phyloP scores from a whole-genome alignment of 768 basidiomycete genomes.

The Panaeolus cyanescens region DNA sequence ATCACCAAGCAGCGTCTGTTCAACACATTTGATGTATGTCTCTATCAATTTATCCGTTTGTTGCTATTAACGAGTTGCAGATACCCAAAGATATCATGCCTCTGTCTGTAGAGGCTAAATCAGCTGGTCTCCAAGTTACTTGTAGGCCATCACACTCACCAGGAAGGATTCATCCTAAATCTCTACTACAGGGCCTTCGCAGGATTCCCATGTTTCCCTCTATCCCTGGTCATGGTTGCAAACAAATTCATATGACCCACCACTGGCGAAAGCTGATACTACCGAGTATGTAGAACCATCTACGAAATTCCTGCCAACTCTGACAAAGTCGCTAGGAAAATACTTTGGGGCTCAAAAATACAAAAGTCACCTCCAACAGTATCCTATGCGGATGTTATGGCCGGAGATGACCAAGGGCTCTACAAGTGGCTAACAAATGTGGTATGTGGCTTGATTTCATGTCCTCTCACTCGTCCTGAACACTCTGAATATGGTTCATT shows the following conservation, averaged over 20 bases:
- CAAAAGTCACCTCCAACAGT: conserved; percentile 73
- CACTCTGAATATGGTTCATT: neutral
- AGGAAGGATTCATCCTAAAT: neutral
- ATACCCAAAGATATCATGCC: conserved; percentile 78
- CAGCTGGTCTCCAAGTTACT: conserved; percentile 68
- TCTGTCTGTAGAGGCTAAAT: conserved; percentile 50
- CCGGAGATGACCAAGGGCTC: conserved; percentile 60
- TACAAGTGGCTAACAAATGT: conserved; percentile 82
- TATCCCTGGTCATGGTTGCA: conserved; percentile 90
- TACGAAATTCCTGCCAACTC: neutral
- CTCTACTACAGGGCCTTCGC: conserved; percentile 49
- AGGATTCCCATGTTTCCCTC: conserved; percentile 69
- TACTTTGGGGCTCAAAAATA: conserved; percentile 83
- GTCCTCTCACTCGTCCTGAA: neutral
- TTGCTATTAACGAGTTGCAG: conserved; percentile 47
- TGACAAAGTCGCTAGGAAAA: conserved; percentile 45
- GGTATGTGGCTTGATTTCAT: conserved; percentile 42
- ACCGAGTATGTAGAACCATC: conserved; percentile 45
- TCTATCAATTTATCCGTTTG: neutral
- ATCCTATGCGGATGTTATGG: conserved; percentile 74
- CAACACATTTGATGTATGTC: conserved; percentile 76
- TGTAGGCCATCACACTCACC: conserved; percentile 51
- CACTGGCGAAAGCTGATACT: conserved; percentile 30
- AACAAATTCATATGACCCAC: conserved; percentile 80
- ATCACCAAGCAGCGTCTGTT: conserved; percentile 89